phyloP scores from a whole-genome alignment of 768 basidiomycete species.

The Leucosporidium creatinivorum region DNA sequence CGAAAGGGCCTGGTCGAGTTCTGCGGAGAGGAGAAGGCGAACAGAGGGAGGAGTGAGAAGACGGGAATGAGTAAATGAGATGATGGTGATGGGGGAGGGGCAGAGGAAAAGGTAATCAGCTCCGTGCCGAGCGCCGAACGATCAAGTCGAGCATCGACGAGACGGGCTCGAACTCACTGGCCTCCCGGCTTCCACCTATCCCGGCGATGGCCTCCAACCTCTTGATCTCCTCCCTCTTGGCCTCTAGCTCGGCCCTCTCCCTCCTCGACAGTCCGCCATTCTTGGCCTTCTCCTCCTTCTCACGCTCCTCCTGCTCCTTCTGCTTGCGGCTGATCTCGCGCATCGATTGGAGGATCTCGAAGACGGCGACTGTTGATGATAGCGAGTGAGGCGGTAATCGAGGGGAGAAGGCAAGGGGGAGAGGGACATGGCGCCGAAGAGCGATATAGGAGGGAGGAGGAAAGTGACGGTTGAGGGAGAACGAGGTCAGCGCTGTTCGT shows the following conservation, averaged over 20 bases:
- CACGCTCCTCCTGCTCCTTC: constrained; percentile 3
- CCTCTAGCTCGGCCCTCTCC: constrained; percentile 23
- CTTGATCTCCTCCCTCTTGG: constrained; percentile 14
- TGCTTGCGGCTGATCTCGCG: constrained; percentile 11
- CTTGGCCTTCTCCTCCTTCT: not conserved
- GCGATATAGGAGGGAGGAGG: too few relatives aligned
- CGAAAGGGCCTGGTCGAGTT: not conserved
- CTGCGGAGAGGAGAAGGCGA: too few relatives aligned
- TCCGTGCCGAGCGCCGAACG: not conserved
- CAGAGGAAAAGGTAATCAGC: too few relatives aligned
- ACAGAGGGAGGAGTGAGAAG: not conserved
- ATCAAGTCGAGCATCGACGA: not conserved
- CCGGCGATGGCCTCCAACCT: constrained; percentile 8
- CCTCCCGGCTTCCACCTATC: constrained; percentile 6
- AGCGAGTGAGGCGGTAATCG: too few relatives aligned
- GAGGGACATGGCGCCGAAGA: too few relatives aligned
- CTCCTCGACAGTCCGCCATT: not conserved
- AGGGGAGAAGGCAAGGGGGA: too few relatives aligned
- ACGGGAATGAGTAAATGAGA: too few relatives aligned
- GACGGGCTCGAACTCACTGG: constrained; percentile 3
- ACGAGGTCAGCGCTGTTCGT: too few relatives aligned
- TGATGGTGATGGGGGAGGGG: not conserved
- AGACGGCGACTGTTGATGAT: constrained; percentile 10
- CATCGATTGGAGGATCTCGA: constrained; percentile 20
- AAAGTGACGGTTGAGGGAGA: too few relatives aligned